Conservation (phyloP, 2,329 filamentous ascomycete species). For the Escovopsis weberi region DNA sequence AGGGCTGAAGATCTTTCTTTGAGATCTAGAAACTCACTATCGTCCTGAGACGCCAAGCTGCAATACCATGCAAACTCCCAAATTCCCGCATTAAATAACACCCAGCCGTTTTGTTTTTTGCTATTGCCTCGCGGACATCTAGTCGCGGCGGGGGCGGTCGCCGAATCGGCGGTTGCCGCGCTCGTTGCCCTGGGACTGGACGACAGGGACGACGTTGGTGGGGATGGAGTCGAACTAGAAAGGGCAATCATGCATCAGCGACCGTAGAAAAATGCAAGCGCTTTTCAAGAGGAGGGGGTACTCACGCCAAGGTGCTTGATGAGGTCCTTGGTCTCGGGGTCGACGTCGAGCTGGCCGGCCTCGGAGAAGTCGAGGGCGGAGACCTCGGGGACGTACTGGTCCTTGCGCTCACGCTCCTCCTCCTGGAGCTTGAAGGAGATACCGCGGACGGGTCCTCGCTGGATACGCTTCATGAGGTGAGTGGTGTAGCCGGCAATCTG, state of each 20-base stretch:
- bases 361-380: constrained; percentile 98
- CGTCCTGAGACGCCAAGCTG: constrained; percentile 42
- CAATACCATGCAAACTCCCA: constrained; percentile 27
- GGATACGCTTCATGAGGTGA: constrained; percentile 99
- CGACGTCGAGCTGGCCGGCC: constrained; percentile 85
- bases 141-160: constrained; percentile 38
- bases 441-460: constrained; percentile 96
- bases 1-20: constrained; percentile 44
- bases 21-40: constrained; percentile 45
- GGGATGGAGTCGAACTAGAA: constrained; percentile 87
- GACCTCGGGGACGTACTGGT: constrained; percentile 99
- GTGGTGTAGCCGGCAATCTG: constrained; percentile 98
- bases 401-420: constrained; percentile 99
- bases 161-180: constrained; percentile 63
- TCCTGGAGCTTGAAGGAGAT: constrained; percentile 99
- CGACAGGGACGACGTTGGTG: constrained; percentile 86
- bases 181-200: constrained; percentile 76
- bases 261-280: too few species aligned
- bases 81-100: constrained; percentile 13
- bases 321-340: constrained; percentile 96
- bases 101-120: constrained; percentile 11
- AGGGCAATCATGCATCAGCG: background rate
- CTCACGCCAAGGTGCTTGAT: constrained; percentile 97
- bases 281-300: too few species aligned
- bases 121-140: constrained; percentile 7